Base-by-base conservation (phyloP, 139 green algal genomes). In the Pseudopediastrum boryanum region DNA sequence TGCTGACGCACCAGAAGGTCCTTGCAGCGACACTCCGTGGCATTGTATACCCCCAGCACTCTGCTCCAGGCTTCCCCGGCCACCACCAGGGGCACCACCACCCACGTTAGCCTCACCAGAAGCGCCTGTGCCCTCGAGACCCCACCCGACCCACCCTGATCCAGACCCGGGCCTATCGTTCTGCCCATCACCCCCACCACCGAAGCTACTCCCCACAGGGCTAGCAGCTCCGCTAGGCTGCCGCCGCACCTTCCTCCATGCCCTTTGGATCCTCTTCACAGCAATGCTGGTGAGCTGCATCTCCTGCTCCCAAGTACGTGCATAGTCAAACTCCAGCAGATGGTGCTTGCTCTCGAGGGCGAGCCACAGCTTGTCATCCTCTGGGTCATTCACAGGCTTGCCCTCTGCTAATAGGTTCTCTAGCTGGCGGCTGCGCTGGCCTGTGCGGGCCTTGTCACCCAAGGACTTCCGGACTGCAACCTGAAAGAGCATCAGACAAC, bases 291-390 rank as follows among this genome's bases (percentile, higher is more conserved):
- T 81, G 21, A 71, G 12, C 10, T 81, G 74, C 44, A 81, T 46
- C 33, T 81, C 74, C 58, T 77, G 70, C 21, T 78, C 54, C 71
- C 71, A 78, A 3, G 71, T 78, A 35, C 71, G 59, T 25, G 61
- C 44, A 52, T 67, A 81, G 23, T 81, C 62, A 66, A 81, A 81
- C 74, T 81, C 74, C 74, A 81, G 74, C 23, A 81, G 74, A n/a
- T 12, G 62, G 46, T 81, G 74, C 43, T 81, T 81, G 43, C 56
- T 72, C 58, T 81, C 74, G 62, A 81, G 43, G 33, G 42, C 52
- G 23, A 81, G 74, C 74, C 74, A 81, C 8, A 81, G 62, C 62
- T 81, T 81, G 33, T 81, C 74, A 13, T 81, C 74, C 33, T 81
- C 74, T 29, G 74, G 74, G 74, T 81, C 74, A 7, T 51, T 46